Evolutionary conservation across 1,284 basidiomycete species (phyloP).

Genomic region (Mycena citricolor): DNA sequence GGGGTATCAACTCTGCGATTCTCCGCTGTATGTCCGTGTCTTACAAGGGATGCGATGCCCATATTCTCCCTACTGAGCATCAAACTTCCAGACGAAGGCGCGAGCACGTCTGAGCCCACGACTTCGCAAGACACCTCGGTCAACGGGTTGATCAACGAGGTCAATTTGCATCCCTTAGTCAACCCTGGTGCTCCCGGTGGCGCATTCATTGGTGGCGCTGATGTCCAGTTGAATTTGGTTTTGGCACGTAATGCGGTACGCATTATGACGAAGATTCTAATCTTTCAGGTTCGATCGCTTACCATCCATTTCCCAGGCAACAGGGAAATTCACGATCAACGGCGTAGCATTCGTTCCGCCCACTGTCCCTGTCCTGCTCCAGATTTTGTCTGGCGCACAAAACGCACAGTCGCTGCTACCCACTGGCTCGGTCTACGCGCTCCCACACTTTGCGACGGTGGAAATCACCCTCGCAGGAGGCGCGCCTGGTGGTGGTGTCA

Average conservation of each 20-base stretch:
- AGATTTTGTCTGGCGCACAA: constrained; percentile 46
- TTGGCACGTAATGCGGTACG: constrained; percentile 19
- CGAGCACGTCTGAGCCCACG: no score
- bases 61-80: no score
- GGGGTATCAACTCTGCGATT: constrained; percentile 15
- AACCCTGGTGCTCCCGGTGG: constrained; percentile 29
- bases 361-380: constrained; percentile 35
- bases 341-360: constrained; percentile 31
- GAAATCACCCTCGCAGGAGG: constrained; percentile 18
- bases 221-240: constrained; percentile 27
- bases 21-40: no score
- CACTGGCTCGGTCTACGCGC: constrained; percentile 35
- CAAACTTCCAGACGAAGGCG: no score
- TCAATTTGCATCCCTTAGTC: constrained; percentile 29
- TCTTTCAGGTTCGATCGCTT: no score
- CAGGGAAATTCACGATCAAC: constrained; percentile 30
- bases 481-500: not conserved
- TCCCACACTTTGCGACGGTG: constrained; percentile 17
- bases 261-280: no score
- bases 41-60: no score
- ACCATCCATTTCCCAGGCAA: no score
- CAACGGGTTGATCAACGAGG: no score
- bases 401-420: constrained; percentile 39
- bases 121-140: no score
- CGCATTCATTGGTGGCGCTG: constrained; percentile 27